Conservation (phyloP, 345 rosid genomes). For the Salix viminalis region DNA sequence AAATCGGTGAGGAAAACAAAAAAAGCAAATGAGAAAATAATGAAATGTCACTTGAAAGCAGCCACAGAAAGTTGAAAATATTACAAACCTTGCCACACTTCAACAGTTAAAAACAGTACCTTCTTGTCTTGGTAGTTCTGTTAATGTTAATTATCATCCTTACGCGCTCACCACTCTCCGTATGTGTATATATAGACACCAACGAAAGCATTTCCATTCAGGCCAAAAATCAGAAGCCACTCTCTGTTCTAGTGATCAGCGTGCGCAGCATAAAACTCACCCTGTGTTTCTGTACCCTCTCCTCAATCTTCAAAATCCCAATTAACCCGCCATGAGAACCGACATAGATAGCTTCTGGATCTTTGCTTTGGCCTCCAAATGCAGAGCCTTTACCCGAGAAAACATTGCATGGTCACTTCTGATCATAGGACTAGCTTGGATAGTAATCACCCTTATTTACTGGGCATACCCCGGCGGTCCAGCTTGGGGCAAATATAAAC, state of each 20-base stretch:
- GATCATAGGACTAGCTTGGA: conserved; percentile 31
- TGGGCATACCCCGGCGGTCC: conserved; percentile 73
- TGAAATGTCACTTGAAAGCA: too few species aligned
- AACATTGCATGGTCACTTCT: conserved; percentile 39
- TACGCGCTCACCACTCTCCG: too few species aligned
- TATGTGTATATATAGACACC: conserved; percentile 33
- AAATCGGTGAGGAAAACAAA: too few species aligned
- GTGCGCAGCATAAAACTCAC: background rate
- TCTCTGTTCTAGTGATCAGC: background rate
- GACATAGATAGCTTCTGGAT: conserved; percentile 19
- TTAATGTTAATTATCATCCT: too few species aligned
- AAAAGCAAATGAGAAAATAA: too few species aligned
- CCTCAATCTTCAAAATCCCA: background rate
- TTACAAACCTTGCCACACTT: too few species aligned
- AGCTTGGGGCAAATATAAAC: conserved; percentile 58
- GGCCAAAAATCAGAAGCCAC: background rate
- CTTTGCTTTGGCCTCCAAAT: conserved; percentile 55
- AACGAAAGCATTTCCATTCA: background rate
- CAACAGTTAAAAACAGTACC: too few species aligned
- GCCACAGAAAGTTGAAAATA: too few species aligned
- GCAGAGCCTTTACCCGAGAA: conserved; percentile 39
- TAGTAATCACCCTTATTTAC: conserved; percentile 36
- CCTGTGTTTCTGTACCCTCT: background rate
- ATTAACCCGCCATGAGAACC: conserved; percentile 9
- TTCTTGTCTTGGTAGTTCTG: too few species aligned